Evolutionary conservation across 2,329 filamentous ascomycete species (phyloP), one percentile per base, ranked within the genome.

Genomic region (Exophiala dermatitidis): DNA sequence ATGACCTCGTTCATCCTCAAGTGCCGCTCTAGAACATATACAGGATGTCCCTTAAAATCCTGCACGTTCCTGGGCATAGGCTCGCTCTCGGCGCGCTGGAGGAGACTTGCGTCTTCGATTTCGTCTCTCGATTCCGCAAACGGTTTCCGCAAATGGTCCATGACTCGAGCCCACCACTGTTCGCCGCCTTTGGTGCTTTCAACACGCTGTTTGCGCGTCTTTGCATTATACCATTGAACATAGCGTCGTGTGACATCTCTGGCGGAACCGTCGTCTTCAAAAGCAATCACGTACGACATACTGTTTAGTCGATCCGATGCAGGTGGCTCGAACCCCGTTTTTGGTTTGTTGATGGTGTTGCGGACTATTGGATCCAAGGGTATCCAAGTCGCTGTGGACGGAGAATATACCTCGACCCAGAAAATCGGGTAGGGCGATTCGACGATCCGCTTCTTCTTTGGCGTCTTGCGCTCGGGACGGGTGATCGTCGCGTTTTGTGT

Each of bases 341-440:
- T 78, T 0, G 88, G 81, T 56, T 86, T 90, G 66, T 84, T 88
- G 50, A 95, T 82, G 60, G 83, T 86, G 51, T 81, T 77, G 0
- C 90, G 95, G 1, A 93, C 89, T 0, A 96, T 70, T 0, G 90
- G 83, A 66, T 98, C 93, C 36, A 93, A 81, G 0, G 89, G 80
- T 51, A 95, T 81, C 93, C 93, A 98, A 73, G 89, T 95, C 66
- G 96, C 88, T 59, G 89, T 82, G 0, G 86, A 86, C 49, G 83
- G 76, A 59, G 96, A 90, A 60, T 95, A 87, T 2, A 88, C 84
- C 71, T 98, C 93, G 0, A 96, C 85, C 93, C 93, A 98, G 66
- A 90, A 97, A 2, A 97, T 78, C 0, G 93, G 93, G 63, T 85
- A 88, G 0, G 80, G 69, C 0, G 89, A 90, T 64, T 91, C 88